Percentiles rank a stretch among this genome's conserved stretches.
These are phyloP conservation scores for Fusarium sp. DNA, from an alignment of 2,329 filamentous ascomycete species.

Conservation along the genomic window DNA sequence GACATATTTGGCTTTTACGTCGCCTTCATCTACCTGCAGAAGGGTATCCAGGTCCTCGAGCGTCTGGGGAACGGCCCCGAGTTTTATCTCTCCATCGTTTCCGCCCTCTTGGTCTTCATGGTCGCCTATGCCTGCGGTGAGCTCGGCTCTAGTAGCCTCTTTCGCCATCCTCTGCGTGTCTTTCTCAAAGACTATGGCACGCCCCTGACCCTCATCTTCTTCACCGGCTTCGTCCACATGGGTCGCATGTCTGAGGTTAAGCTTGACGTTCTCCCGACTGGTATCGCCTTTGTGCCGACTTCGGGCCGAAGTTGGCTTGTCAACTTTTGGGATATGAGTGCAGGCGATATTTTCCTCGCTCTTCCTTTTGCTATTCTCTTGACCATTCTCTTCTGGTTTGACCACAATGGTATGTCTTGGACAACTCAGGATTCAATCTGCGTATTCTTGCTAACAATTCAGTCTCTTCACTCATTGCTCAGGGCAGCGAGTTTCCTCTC, in stretches of 20 bases:
- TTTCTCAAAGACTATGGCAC: constrained; percentile 94
- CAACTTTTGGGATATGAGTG: constrained; percentile 81
- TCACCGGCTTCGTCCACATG: constrained; percentile 89
- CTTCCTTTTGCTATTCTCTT: constrained; percentile 88
- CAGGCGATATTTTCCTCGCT: constrained; percentile 82
- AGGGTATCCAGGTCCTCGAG: constrained; percentile 87
- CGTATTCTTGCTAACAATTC: neutral
- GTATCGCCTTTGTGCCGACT: constrained; percentile 83
- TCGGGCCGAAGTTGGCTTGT: constrained; percentile 80
- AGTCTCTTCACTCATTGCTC: constrained; percentile 84
- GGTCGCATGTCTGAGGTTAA: constrained; percentile 81
- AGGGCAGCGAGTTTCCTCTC: constrained; percentile 85
- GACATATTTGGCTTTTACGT: constrained; percentile 97
- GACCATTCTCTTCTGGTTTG: constrained; percentile 89
- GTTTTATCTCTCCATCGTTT: constrained; percentile 83
- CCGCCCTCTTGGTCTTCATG: constrained; percentile 82
- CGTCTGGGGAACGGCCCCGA: constrained; percentile 75
- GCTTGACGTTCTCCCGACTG: constrained; percentile 79
- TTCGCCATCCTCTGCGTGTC: constrained; percentile 79
- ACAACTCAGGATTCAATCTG: neutral
- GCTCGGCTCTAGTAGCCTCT: constrained; percentile 77
- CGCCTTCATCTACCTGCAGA: constrained; percentile 91
- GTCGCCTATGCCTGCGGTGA: constrained; percentile 80
- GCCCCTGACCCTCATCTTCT: constrained; percentile 85
- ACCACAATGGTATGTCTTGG: constrained; percentile 77